Evolutionary conservation across 2,329 filamentous ascomycete genomes (phyloP).

Genomic region (Xylariaceae sp.): DNA sequence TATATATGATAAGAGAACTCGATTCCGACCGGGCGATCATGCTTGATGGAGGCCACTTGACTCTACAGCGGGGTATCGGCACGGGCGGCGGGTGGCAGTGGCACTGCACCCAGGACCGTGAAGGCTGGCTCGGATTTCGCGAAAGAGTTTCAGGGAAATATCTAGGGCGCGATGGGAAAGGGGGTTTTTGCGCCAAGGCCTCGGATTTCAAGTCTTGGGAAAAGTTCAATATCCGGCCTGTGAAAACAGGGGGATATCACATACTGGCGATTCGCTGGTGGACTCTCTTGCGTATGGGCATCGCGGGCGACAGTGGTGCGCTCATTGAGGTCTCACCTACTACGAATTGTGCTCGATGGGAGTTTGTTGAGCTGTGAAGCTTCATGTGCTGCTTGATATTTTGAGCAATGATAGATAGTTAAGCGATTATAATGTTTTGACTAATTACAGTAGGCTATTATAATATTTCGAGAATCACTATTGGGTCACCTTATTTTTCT

Average conservation of each 20-base stretch:
- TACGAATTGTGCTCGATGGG: slow-evolving; percentile 18
- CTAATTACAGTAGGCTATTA: too few relatives aligned
- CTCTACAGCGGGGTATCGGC: not conserved
- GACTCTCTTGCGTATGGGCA: slow-evolving; percentile 8
- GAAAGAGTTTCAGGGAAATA: slow-evolving; percentile 20
- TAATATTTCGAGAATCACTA: too few relatives aligned
- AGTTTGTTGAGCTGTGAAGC: slow-evolving; percentile 22
- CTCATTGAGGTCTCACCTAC: not conserved
- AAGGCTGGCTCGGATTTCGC: slow-evolving; percentile 24
- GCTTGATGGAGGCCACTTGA: slow-evolving; percentile 1
- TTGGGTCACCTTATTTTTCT: too few relatives aligned
- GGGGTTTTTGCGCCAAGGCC: not conserved
- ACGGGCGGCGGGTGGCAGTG: slow-evolving; percentile 26
- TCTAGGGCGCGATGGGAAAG: slow-evolving; percentile 14
- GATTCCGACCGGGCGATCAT: slow-evolving; percentile 6
- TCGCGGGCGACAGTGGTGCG: not conserved
- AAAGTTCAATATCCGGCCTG: slow-evolving; percentile 18
- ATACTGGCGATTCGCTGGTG: not conserved
- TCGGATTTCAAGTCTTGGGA: not conserved
- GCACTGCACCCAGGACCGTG: slow-evolving; percentile 12
- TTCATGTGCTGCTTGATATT: too few relatives aligned
- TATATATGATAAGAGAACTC: slow-evolving; percentile 25
- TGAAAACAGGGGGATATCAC: slow-evolving; percentile 20
- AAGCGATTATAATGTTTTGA: too few relatives aligned
- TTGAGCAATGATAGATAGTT: too few relatives aligned